phyloP scores from a whole-genome alignment of 768 basidiomycete species.

The Boletus tomentosulus region DNA sequence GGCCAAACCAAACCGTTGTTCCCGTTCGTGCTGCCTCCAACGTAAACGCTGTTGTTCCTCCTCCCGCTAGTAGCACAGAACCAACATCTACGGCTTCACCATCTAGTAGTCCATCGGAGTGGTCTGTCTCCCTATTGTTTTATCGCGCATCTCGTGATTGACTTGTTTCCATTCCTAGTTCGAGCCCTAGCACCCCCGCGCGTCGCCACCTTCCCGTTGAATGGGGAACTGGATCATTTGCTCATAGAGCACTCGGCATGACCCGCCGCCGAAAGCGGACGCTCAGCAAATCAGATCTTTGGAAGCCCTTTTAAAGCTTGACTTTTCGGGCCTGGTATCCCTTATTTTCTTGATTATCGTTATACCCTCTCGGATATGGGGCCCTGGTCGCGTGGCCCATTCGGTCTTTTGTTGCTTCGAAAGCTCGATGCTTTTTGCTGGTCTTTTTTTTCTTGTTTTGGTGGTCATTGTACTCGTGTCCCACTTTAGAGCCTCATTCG shows the following conservation, averaged over 20 bases:
- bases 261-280: slow-evolving; percentile 8
- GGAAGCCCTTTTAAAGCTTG: slow-evolving; percentile 10
- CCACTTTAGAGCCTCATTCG: background rate
- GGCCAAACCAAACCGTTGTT: slow-evolving; percentile 32
- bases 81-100: too few species aligned
- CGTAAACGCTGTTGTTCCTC: too few species aligned
- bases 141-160: background rate
- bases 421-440: background rate
- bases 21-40: slow-evolving; percentile 10
- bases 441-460: background rate
- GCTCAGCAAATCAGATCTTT: slow-evolving; percentile 10
- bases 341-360: background rate
- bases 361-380: background rate
- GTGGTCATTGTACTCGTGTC: background rate
- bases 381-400: background rate
- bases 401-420: background rate
- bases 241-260: slow-evolving; percentile 3
- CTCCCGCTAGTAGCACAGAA: too few species aligned
- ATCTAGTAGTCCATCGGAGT: too few species aligned
- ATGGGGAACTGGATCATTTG: slow-evolving; percentile 1
- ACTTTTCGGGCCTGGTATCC: background rate
- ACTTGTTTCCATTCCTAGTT: background rate
- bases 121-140: too few species aligned
- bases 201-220: slow-evolving; percentile 4
- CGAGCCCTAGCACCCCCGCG: background rate